Base-by-base conservation (phyloP, 768 basidiomycete species). In the Podaxis mareebaensis region DNA sequence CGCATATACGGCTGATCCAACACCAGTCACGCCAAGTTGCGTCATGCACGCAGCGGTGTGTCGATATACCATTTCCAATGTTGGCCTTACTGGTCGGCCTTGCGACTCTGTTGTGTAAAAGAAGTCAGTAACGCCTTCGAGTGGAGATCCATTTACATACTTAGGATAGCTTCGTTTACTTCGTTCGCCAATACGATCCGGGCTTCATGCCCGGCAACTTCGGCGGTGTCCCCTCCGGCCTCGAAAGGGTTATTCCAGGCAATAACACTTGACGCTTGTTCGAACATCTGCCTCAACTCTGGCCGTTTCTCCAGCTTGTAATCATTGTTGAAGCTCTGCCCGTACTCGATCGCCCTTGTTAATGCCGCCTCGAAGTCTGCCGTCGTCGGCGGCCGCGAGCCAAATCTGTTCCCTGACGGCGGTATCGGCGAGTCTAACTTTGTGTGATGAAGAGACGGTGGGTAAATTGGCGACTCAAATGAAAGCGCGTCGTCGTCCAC, bases 161-260 rank as follows among this genome's bases (percentile, higher is more conserved):
- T 90, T 58, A 95, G 78, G 62, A 96, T 93, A 44, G 88, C 91
- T 72, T 87, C 82, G 68, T 95, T 95, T 42, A 95, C 73, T 75
- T 93, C 91, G 63, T 85, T 87, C 30, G 90, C 89, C 60, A 95
- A 80, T 39, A 79, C 73, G 58, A 84, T 78, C 64, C 91, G 80
- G 33, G 90, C 86, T 48, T 83, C 84, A 64, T 87, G 83, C 44
- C 92, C 87, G 8, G 85, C 91, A 22, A 92, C 82, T 65, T 85
- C 85, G 20, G 87, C 84, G 15, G 86, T 83, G 36, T 85, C 81
- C 12, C 89, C 89, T 3, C 85, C 86, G 5, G 83, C 88, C 61
- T 83, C 83, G 64, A 85, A 73, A 22, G 92, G 92, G 71, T 92
- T 87, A 48, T 88, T 84, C 71, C 87, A 95, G 40, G 92, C 91